Conservation (phyloP, 345 rosid species). For the Sisymbrium irio region DNA sequence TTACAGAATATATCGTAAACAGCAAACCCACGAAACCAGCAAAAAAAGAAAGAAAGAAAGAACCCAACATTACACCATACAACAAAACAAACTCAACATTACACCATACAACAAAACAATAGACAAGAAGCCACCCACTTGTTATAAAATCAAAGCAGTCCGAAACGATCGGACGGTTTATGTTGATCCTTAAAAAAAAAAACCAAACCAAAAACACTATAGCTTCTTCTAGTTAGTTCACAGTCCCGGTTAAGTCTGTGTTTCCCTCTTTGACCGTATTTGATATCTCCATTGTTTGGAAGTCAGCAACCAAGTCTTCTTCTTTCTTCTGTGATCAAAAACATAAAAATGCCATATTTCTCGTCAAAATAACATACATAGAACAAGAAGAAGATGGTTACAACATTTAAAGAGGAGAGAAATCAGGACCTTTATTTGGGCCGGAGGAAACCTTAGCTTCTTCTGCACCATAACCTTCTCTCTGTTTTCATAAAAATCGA, state of each 20-base stretch:
- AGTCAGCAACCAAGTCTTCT: slow-evolving; percentile 32
- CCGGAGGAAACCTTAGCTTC: slow-evolving; percentile 41
- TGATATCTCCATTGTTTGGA: slow-evolving; percentile 23
- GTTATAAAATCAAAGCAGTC: slow-evolving; percentile 27
- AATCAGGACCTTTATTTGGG: slow-evolving; percentile 18
- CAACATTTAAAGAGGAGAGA: not conserved
- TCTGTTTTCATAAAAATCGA: slow-evolving; percentile 61
- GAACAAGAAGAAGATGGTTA: not conserved
- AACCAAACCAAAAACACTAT: slow-evolving; percentile 17
- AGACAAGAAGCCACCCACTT: slow-evolving; percentile 9
- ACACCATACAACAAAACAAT: slow-evolving; percentile 9
- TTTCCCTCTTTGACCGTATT: slow-evolving; percentile 14
- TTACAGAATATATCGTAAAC: slow-evolving; percentile 11
- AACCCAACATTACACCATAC: slow-evolving; percentile 12
- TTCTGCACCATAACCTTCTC: slow-evolving; percentile 62
- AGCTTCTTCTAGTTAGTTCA: slow-evolving; percentile 21
- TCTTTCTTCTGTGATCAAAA: slow-evolving; percentile 31
- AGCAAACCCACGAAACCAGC: not conserved
- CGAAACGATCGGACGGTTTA: slow-evolving; percentile 27
- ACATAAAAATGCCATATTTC: not conserved
- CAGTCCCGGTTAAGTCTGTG: not conserved
- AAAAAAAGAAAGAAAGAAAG: not conserved
- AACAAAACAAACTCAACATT: slow-evolving; percentile 1
- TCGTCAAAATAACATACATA: slow-evolving; percentile 1
- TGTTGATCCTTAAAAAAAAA: slow-evolving; percentile 8